Percentiles rank a stretch among this genome's conserved stretches.
phyloP scores from a whole-genome alignment of 257 asterid genomes.

The Solanum pinnatisectum region DNA sequence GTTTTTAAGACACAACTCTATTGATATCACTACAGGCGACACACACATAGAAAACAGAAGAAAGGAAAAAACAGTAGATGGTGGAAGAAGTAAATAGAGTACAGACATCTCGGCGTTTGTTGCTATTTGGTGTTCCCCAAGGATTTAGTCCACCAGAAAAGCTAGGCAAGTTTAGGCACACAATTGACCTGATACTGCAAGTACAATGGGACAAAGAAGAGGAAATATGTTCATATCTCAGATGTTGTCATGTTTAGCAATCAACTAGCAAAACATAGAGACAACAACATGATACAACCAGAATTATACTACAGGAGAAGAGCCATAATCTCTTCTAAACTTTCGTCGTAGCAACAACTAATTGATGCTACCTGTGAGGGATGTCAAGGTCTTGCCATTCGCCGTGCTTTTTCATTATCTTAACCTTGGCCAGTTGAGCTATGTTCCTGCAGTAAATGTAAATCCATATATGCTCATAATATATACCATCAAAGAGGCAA shows the following conservation, averaged over 20 bases:
- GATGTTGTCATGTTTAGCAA: neutral
- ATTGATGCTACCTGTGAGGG: slow-evolving; percentile 44
- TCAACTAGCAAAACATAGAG: neutral
- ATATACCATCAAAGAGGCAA: neutral
- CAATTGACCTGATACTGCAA: slow-evolving; percentile 72
- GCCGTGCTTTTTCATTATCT: slow-evolving; percentile 64
- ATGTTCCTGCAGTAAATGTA: slow-evolving; percentile 45
- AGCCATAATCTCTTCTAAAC: neutral
- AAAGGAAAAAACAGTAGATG: neutral
- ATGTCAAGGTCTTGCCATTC: slow-evolving; percentile 62
- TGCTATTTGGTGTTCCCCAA: slow-evolving; percentile 78
- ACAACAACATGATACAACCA: neutral
- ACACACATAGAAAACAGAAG: neutral
- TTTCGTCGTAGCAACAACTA: neutral
- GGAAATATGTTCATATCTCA: neutral
- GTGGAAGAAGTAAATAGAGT: neutral
- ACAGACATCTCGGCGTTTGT: slow-evolving; percentile 51
- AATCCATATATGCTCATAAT: neutral
- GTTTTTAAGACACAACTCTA: neutral
- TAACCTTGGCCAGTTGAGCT: slow-evolving; percentile 72
- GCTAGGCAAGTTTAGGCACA: slow-evolving; percentile 93
- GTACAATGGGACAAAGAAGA: neutral
- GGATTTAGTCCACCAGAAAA: slow-evolving; percentile 98
- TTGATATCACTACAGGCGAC: neutral
- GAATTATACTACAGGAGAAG: neutral